Evolutionary conservation across 2,329 filamentous ascomycete species (phyloP).

Genomic region (Penicillium palitans): DNA sequence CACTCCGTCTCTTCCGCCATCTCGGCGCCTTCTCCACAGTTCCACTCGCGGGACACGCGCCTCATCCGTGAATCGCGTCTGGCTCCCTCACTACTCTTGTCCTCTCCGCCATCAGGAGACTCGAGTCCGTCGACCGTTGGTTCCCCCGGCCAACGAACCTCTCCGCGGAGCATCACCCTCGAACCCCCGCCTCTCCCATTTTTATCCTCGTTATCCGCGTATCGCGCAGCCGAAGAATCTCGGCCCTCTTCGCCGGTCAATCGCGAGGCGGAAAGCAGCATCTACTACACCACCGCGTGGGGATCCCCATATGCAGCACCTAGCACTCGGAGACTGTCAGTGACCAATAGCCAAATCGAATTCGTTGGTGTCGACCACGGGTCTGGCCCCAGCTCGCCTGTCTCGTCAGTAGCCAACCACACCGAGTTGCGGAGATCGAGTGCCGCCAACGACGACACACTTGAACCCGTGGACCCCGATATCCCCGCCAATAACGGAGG

Average conservation of each 20-base stretch:
- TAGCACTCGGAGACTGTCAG: slow-evolving; percentile 47
- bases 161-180: slow-evolving; percentile 30
- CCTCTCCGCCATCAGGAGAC: slow-evolving; percentile 39
- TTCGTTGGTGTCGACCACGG: slow-evolving; percentile 48
- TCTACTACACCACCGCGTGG: slow-evolving; percentile 77
- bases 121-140: slow-evolving; percentile 39
- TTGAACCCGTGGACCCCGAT: slow-evolving; percentile 29
- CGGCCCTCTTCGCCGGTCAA: slow-evolving; percentile 44
- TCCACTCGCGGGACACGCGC: slow-evolving; percentile 30
- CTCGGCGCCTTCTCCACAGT: slow-evolving; percentile 38
- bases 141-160: slow-evolving; percentile 35
- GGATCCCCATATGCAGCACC: slow-evolving; percentile 81
- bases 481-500: slow-evolving; percentile 29
- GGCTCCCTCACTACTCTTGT: slow-evolving; percentile 34
- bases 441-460: slow-evolving; percentile 29
- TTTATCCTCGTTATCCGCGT: slow-evolving; percentile 36
- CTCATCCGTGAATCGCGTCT: slow-evolving; percentile 33
- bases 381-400: slow-evolving; percentile 38
- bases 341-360: slow-evolving; percentile 47
- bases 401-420: slow-evolving; percentile 31
- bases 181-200: slow-evolving; percentile 34
- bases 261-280: slow-evolving; percentile 49
- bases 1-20: slow-evolving; percentile 40
- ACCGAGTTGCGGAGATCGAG: slow-evolving; percentile 33
- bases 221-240: slow-evolving; percentile 37